phyloP scores from a whole-genome alignment of 2,329 filamentous ascomycete species.

The Aspergillus caelatus region DNA sequence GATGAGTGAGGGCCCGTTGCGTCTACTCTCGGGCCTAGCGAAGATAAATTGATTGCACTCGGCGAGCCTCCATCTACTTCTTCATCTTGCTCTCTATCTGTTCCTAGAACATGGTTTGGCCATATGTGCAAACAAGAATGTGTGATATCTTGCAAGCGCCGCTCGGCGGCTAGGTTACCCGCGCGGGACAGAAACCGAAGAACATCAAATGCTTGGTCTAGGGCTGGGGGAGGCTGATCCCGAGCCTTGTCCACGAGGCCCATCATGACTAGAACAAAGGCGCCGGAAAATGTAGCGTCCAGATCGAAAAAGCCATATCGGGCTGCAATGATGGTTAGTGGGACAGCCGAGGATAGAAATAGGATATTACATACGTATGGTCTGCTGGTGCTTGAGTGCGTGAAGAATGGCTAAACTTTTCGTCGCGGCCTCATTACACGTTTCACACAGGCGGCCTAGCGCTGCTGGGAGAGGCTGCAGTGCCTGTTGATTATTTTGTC shows the following conservation, averaged over 20 bases:
- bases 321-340: not conserved
- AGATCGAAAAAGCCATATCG: slow-evolving; percentile 28
- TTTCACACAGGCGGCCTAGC: slow-evolving; percentile 19
- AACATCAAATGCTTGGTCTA: slow-evolving; percentile 20
- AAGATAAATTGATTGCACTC: not conserved
- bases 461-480: slow-evolving; percentile 11
- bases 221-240: slow-evolving; percentile 14
- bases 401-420: slow-evolving; percentile 24
- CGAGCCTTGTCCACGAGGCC: slow-evolving; percentile 16
- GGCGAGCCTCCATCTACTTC: not conserved
- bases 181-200: slow-evolving; percentile 19
- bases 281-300: slow-evolving; percentile 26
- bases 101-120: slow-evolving; percentile 10
- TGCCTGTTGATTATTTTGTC: slow-evolving; percentile 10
- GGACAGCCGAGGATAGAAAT: not conserved
- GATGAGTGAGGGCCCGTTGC: not conserved
- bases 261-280: slow-evolving; percentile 26
- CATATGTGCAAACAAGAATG: slow-evolving; percentile 22
- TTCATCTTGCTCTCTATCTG: not conserved
- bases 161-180: slow-evolving; percentile 22
- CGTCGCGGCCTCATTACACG: slow-evolving; percentile 25
- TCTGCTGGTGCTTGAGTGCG: slow-evolving; percentile 18
- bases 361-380: slow-evolving; percentile 18
- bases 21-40: not conserved
- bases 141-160: slow-evolving; percentile 22